These are phyloP conservation scores for Chloromonas sp. DNA, from an alignment of 163 green algal genomes.

Conservation along the genomic window DNA sequence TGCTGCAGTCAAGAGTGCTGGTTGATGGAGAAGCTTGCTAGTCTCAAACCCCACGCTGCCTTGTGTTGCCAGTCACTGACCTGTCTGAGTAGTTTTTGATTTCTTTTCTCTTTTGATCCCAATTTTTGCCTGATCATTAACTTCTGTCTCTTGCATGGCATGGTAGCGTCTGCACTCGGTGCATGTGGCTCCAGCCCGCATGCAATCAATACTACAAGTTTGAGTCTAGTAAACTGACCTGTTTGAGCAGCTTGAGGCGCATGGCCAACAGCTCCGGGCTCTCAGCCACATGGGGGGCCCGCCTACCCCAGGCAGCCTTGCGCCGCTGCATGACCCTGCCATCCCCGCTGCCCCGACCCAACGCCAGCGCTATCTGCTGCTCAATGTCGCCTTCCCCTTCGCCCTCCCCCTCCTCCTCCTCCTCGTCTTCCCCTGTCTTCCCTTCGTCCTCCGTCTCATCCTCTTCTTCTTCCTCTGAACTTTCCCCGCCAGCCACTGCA, in stretches of 20 bases:
- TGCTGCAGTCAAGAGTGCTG: too few relatives aligned
- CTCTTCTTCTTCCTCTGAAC: neutral
- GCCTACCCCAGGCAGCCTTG: neutral
- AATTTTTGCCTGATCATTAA: too few relatives aligned
- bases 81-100: too few relatives aligned
- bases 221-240: neutral
- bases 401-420: constrained; percentile 1
- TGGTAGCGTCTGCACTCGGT: neutral
- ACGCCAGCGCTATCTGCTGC: neutral
- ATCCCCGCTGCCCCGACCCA: neutral
- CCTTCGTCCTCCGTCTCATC: neutral
- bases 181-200: neutral
- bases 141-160: too few relatives aligned
- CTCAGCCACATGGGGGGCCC: neutral
- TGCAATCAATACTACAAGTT: neutral
- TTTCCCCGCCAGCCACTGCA: neutral
- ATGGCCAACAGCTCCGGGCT: constrained; percentile 3
- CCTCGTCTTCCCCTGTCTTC: neutral
- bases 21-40: too few relatives aligned
- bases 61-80: too few relatives aligned
- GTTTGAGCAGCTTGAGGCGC: constrained; percentile 10
- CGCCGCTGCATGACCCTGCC: neutral
- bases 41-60: too few relatives aligned
- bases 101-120: too few relatives aligned
- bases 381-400: neutral